Evolutionary conservation across 164 flowering plant species (phyloP).

Genomic region (Macadamia tetraphylla): DNA sequence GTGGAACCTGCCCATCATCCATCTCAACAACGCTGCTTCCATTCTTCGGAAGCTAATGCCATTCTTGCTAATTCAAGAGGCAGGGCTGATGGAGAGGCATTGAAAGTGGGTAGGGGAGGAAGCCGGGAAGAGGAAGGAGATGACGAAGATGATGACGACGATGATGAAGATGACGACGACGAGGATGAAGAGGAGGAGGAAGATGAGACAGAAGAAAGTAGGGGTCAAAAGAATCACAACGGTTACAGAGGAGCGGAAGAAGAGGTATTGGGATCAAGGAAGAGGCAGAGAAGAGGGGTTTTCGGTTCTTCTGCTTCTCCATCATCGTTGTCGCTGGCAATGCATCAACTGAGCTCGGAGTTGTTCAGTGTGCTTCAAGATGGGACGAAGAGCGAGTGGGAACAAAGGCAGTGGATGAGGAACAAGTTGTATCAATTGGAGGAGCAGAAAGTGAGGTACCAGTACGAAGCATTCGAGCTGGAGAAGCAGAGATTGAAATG

Average conservation of each 20-base stretch:
- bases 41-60: constrained; percentile 24
- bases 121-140: constrained; percentile 24
- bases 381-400: constrained; percentile 34
- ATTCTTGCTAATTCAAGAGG: constrained; percentile 15
- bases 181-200: constrained; percentile 21
- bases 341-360: constrained; percentile 33
- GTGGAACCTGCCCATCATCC: constrained; percentile 26
- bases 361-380: constrained; percentile 34
- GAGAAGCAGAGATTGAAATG: constrained; percentile 77
- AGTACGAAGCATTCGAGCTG: constrained; percentile 50
- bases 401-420: constrained; percentile 66
- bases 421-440: constrained; percentile 42
- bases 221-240: neutral
- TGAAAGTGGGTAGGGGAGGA: constrained; percentile 23
- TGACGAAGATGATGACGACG: constrained; percentile 35
- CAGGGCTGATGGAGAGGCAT: constrained; percentile 18
- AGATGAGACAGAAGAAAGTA: constrained; percentile 17
- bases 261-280: constrained; percentile 7
- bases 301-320: neutral
- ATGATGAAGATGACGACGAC: constrained; percentile 19
- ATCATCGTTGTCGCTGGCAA: neutral
- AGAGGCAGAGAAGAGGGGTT: constrained; percentile 23
- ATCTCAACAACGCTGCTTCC: constrained; percentile 30
- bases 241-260: constrained; percentile 8
- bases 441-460: constrained; percentile 48